Evolutionary conservation across 1,284 basidiomycete genomes (phyloP).

Genomic region (Microbotryomycetes sp.): DNA sequence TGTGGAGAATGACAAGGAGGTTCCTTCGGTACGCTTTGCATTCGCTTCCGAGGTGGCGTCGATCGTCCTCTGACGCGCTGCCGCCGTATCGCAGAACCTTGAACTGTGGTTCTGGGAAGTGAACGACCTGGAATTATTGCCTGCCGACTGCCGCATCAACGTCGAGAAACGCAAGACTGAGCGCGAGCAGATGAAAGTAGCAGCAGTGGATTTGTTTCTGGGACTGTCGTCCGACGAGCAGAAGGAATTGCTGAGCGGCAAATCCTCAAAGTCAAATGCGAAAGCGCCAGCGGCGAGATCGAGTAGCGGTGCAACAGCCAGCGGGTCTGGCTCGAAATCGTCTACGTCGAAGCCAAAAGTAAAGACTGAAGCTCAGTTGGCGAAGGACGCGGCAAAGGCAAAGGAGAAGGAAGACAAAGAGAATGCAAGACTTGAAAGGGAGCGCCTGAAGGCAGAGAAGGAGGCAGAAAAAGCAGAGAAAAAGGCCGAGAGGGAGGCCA

Average conservation of each 20-base stretch:
- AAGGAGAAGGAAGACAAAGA: conserved; percentile 20
- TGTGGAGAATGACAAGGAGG: background rate
- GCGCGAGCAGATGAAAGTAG: conserved; percentile 13
- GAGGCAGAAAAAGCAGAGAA: conserved; percentile 13
- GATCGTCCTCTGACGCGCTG: conserved; percentile 44
- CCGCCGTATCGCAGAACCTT: conserved; percentile 45
- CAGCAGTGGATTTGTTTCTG: conserved; percentile 7
- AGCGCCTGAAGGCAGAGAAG: background rate
- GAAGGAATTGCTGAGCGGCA: background rate
- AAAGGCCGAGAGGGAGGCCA: conserved; percentile 6
- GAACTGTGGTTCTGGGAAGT: conserved; percentile 41
- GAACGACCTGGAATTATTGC: conserved; percentile 11
- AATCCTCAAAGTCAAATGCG: background rate
- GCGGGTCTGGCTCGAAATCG: background rate
- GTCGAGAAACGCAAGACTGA: conserved; percentile 20
- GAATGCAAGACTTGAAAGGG: background rate
- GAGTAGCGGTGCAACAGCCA: background rate
- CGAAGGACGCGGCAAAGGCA: conserved; percentile 18
- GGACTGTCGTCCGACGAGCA: conserved; percentile 13
- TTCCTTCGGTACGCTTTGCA: background rate
- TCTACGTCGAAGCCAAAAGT: background rate
- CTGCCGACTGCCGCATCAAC: conserved; percentile 18
- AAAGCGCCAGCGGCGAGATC: background rate
- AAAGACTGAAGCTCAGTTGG: background rate
- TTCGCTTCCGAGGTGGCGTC: conserved; percentile 37